Conservation (phyloP, 768 basidiomycete species). For the Suillus luteus region DNA sequence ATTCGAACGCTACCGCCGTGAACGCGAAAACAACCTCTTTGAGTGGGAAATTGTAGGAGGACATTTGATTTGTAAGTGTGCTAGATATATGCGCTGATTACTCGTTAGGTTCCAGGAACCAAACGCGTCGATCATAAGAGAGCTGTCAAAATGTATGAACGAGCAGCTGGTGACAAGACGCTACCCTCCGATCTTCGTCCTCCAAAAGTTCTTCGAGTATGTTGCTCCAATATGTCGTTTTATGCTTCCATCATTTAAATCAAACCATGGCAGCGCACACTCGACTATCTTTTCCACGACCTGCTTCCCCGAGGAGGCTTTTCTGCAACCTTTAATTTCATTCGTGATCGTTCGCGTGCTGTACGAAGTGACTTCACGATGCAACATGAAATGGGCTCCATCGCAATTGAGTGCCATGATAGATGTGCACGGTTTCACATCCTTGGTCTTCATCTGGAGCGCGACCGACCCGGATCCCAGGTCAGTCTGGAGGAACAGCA, state of each 20-base stretch:
- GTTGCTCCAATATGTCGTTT: constrained; percentile 14
- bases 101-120: constrained; percentile 72
- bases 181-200: constrained; percentile 92
- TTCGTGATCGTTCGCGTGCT: constrained; percentile 88
- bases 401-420: constrained; percentile 89
- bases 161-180: constrained; percentile 90
- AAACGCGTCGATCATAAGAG: constrained; percentile 81
- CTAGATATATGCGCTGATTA: constrained; percentile 35
- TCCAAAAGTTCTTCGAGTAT: constrained; percentile 76
- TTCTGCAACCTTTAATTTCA: constrained; percentile 72
- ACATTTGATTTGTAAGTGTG: constrained; percentile 12
- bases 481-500: constrained; percentile 82
- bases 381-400: constrained; percentile 75
- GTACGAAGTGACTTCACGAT: constrained; percentile 94
- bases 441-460: constrained; percentile 69
- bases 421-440: constrained; percentile 95
- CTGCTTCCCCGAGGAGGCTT: constrained; percentile 74
- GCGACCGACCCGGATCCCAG: constrained; percentile 59
- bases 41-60: constrained; percentile 78
- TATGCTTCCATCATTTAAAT: background rate
- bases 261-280: constrained; percentile 57
- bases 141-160: constrained; percentile 94
- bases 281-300: constrained; percentile 90
- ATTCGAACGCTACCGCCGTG: constrained; percentile 89
- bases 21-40: constrained; percentile 85